Conservation (phyloP, 345 rosid genomes). For the Brassica napus region Da-Ae NC_063450.1:47557001-47557500, state of each 20-base stretch:
- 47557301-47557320: background rate
- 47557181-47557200: constrained; percentile 54
- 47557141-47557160: constrained; percentile 65
- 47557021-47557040: constrained; percentile 54
- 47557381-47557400: constrained; percentile 58
- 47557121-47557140: too few species aligned
- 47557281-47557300: constrained; percentile 46
- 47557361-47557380: constrained; percentile 84
- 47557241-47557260: constrained; percentile 82
- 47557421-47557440: constrained; percentile 54
- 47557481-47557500: constrained; percentile 10
- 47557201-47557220: constrained; percentile 57
- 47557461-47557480: constrained; percentile 53
- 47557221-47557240: constrained; percentile 75
- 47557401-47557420: constrained; percentile 50
- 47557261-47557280: constrained; percentile 71
- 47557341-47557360: constrained; percentile 2
- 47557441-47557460: constrained; percentile 53
- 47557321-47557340: constrained; percentile 11
- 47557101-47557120: too few species aligned
- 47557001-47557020: constrained; percentile 85
- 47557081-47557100: background rate
- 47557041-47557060: constrained; percentile 58
- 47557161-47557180: constrained; percentile 72
- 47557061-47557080: constrained; percentile 17